Evolutionary conservation across 352 stramenopile genomes (phyloP), one percentile per base, ranked within the genome.

Genomic region (Phytopythium aichiense): DNA sequence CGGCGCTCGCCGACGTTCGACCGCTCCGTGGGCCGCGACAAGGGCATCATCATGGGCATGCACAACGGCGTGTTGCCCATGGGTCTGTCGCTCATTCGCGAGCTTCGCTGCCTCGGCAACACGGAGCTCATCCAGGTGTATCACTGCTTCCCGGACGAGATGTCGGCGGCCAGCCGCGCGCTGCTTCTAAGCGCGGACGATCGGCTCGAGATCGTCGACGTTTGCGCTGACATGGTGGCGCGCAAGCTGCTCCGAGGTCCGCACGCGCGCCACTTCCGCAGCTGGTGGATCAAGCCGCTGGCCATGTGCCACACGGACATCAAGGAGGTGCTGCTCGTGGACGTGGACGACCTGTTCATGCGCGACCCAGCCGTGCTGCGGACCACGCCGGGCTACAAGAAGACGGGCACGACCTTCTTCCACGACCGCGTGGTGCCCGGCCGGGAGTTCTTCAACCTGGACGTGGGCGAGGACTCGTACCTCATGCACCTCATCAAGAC

Each of bases 261-360:
- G 25, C 53, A 43, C 35, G 65, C 61, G 25, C 31, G 58, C 30
- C 49, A 72, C 40, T 81, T 74, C 71, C 48, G 70, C 11, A 76
- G 48, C 50, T 81, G 59, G 61, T 81, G 71, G 69, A 60, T 81
- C 37, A 81, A 81, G 40, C 73, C 71, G 1, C 63, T 81, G 22
- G 73, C 69, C 2, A 20, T 77, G 54, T 64, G 60, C 20, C 69
- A 80, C 64, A 77, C 69, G 0, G 48, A 74, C 28, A 61, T 80
- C 15, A 48, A 50, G 16, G 58, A 80, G 23, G 69, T 76, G 7
- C 48, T 80, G 40, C 61, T 80, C 2, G 66, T 80, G 61, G 78
- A 88, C 49, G 78, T 77, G 23, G 75, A 85, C 51, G 78, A 78
- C 20, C 57, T 88, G 8, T 71, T 77, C 43, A 49, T 88, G 28